Evolutionary conservation across 2,329 filamentous ascomycete genomes (phyloP).

Genomic region (Niveomyces coronatus): DNA sequence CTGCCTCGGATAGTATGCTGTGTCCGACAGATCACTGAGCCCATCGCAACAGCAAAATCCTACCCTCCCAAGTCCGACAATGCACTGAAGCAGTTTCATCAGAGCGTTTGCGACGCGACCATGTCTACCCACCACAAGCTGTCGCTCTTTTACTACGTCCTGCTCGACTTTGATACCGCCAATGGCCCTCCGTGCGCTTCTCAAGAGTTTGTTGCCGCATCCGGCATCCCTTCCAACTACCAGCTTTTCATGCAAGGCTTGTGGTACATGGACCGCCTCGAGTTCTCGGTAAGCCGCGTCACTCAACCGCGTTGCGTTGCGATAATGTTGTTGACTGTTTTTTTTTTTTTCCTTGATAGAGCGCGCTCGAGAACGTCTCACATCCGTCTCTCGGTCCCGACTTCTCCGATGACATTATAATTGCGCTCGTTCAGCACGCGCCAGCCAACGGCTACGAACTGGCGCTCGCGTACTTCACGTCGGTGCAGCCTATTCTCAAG

Average conservation of each 20-base stretch:
- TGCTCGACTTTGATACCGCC: slow-evolving; percentile 59
- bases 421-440: slow-evolving; percentile 53
- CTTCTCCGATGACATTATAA: slow-evolving; percentile 74
- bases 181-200: slow-evolving; percentile 41
- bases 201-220: slow-evolving; percentile 47
- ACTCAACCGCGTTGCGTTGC: too few relatives aligned
- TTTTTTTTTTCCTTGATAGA: slow-evolving; percentile 25
- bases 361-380: slow-evolving; percentile 64
- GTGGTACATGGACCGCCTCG: slow-evolving; percentile 66
- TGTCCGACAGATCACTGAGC: neutral
- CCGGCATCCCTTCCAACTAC: slow-evolving; percentile 64
- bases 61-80: slow-evolving; percentile 67
- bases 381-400: slow-evolving; percentile 72
- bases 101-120: slow-evolving; percentile 53
- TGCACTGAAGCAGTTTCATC: slow-evolving; percentile 58
- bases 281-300: slow-evolving; percentile 51
- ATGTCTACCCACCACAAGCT: slow-evolving; percentile 69
- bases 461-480: slow-evolving; percentile 68
- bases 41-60: slow-evolving; percentile 38
- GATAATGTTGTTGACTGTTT: too few relatives aligned
- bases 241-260: slow-evolving; percentile 72
- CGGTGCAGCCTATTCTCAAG: slow-evolving; percentile 62
- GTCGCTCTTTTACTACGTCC: slow-evolving; percentile 72
- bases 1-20: neutral
- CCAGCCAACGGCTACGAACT: slow-evolving; percentile 50